Conservation (phyloP, 345 rosid genomes). For the Citrus sp. region DNA sequence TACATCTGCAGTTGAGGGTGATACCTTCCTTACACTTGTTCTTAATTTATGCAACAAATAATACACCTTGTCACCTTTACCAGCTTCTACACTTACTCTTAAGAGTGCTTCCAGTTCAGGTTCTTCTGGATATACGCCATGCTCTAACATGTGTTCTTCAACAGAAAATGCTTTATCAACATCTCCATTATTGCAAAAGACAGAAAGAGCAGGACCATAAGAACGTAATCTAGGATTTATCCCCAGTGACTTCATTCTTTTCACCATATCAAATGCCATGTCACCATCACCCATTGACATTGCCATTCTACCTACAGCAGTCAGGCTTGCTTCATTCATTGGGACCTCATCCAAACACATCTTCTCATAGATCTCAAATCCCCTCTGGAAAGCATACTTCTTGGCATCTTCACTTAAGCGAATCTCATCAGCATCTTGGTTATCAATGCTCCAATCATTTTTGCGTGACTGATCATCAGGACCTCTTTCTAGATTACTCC, state of each 20-base stretch:
- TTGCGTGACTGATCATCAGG: slow-evolving; percentile 2
- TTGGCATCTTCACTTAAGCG: slow-evolving; percentile 43
- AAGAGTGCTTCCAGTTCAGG: slow-evolving; percentile 62
- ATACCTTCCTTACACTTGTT: slow-evolving; percentile 44
- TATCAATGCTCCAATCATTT: slow-evolving; percentile 2
- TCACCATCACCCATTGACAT: slow-evolving; percentile 55
- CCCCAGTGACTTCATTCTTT: slow-evolving; percentile 50
- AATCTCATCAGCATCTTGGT: slow-evolving; percentile 22
- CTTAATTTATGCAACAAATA: slow-evolving; percentile 58
- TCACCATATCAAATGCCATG: slow-evolving; percentile 70
- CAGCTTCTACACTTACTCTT: slow-evolving; percentile 40
- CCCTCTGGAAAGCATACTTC: slow-evolving; percentile 49
- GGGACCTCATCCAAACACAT: slow-evolving; percentile 47
- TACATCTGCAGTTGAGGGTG: slow-evolving; percentile 42
- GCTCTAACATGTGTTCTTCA: slow-evolving; percentile 61
- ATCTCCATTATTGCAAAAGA: slow-evolving; percentile 40
- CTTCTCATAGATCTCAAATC: slow-evolving; percentile 51
- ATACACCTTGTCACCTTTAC: slow-evolving; percentile 61
- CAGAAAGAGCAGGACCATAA: slow-evolving; percentile 59
- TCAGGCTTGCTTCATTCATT: slow-evolving; percentile 57
- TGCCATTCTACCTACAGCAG: slow-evolving; percentile 69
- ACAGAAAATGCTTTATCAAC: slow-evolving; percentile 51
- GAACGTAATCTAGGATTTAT: slow-evolving; percentile 61
- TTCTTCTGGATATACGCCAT: slow-evolving; percentile 63
- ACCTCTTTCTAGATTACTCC: not conserved